phyloP scores from a whole-genome alignment of 768 basidiomycete species.

The Coprinopsis sp. region DNA sequence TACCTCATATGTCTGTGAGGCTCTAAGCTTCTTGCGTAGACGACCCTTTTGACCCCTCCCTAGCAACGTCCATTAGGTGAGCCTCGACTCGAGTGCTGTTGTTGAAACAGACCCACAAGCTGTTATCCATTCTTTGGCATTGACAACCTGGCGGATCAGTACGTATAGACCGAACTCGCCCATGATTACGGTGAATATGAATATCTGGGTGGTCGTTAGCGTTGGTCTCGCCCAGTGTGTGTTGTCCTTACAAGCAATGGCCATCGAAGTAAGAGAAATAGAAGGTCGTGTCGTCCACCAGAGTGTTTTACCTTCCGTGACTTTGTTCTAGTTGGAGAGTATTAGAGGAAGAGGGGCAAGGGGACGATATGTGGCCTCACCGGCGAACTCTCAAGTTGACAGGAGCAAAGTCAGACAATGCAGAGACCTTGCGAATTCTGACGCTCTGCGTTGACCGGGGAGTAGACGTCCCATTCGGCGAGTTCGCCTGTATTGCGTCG shows the following conservation, averaged over 20 bases:
- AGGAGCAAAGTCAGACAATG: constrained; percentile 85
- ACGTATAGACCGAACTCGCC: constrained; percentile 86
- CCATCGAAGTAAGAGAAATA: constrained; percentile 80
- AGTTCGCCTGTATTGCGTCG: constrained; percentile 29
- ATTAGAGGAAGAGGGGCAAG: neutral
- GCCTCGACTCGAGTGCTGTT: neutral
- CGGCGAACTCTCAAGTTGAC: constrained; percentile 79
- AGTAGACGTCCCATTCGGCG: constrained; percentile 34
- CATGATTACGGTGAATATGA: constrained; percentile 82
- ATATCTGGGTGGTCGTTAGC: constrained; percentile 42
- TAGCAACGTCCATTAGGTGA: constrained; percentile 23
- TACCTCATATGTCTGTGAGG: constrained; percentile 70
- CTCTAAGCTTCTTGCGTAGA: constrained; percentile 70
- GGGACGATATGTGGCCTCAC: constrained; percentile 34
- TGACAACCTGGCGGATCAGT: constrained; percentile 85
- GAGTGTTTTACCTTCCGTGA: constrained; percentile 32
- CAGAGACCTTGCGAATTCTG: constrained; percentile 75
- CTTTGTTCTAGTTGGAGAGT: constrained; percentile 10
- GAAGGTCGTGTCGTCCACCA: constrained; percentile 60
- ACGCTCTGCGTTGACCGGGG: constrained; percentile 14
- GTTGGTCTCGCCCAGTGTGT: neutral
- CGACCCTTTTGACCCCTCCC: constrained; percentile 84
- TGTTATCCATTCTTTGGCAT: constrained; percentile 88
- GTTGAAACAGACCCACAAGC: constrained; percentile 55
- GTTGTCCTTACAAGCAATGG: constrained; percentile 63